These are phyloP conservation scores for Xylaria sp. DNA, from an alignment of 2,329 filamentous ascomycete species.

Conservation along the genomic window DNA sequence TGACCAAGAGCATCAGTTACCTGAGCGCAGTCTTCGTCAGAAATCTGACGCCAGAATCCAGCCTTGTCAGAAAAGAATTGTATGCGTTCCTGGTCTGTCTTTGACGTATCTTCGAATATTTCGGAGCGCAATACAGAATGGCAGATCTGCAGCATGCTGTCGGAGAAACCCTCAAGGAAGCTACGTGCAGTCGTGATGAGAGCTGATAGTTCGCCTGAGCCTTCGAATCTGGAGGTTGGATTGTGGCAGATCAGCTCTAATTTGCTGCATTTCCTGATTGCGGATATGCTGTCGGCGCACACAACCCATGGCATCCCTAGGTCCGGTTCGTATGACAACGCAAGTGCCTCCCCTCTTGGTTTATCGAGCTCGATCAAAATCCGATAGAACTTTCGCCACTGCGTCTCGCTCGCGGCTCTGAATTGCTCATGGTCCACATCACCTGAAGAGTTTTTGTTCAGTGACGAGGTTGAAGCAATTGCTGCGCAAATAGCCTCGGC, in stretches of 20 bases:
- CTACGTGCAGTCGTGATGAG: slow-evolving; percentile 70
- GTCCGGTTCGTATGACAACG: slow-evolving; percentile 72
- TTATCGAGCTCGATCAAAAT: slow-evolving; percentile 85
- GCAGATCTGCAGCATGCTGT: slow-evolving; percentile 69
- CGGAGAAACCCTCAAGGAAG: slow-evolving; percentile 72
- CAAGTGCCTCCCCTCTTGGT: slow-evolving; percentile 79
- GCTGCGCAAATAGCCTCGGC: slow-evolving; percentile 76
- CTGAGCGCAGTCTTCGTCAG: slow-evolving; percentile 76
- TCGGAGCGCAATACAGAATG: slow-evolving; percentile 70
- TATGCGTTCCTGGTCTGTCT: slow-evolving; percentile 73
- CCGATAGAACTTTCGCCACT: slow-evolving; percentile 90
- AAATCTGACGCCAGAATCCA: slow-evolving; percentile 76
- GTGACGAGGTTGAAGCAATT: slow-evolving; percentile 68
- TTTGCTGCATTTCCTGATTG: slow-evolving; percentile 76
- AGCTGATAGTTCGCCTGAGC: slow-evolving; percentile 50
- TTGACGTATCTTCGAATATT: slow-evolving; percentile 72
- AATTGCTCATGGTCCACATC: slow-evolving; percentile 77
- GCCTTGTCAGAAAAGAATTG: slow-evolving; percentile 77
- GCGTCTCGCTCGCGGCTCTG: slow-evolving; percentile 71
- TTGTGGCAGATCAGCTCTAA: slow-evolving; percentile 79
- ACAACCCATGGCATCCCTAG: slow-evolving; percentile 80
- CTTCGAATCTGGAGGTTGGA: slow-evolving; percentile 56
- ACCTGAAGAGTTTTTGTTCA: slow-evolving; percentile 63
- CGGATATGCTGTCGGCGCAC: slow-evolving; percentile 78
- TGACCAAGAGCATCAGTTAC: slow-evolving; percentile 71